Percentiles rank a stretch among this genome's conserved stretches.
Evolutionary conservation across 2,329 filamentous ascomycete genomes (phyloP).

Genomic region (Fusarium globosum): DNA sequence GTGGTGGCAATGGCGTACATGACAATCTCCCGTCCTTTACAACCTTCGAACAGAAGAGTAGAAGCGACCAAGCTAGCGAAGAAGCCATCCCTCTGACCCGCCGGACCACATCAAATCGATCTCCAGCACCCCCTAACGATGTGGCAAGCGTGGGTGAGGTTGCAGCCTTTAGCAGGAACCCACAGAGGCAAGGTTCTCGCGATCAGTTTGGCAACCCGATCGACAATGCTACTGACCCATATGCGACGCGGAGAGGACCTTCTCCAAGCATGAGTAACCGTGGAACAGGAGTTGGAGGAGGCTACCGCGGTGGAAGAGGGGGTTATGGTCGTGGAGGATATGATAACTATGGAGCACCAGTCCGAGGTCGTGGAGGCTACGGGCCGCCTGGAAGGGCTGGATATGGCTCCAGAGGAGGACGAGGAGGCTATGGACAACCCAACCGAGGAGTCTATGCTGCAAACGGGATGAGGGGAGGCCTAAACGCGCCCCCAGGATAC

Average conservation of each 20-base stretch:
- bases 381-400: conserved; percentile 55
- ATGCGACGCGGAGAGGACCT: conserved; percentile 59
- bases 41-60: conserved; percentile 74
- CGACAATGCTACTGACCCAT: conserved; percentile 56
- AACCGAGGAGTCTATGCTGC: conserved; percentile 48
- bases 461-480: conserved; percentile 47
- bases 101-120: conserved; percentile 69
- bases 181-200: conserved; percentile 56
- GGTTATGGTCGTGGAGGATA: conserved; percentile 65
- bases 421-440: conserved; percentile 49
- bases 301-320: conserved; percentile 59
- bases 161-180: conserved; percentile 47
- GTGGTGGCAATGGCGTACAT: conserved; percentile 62
- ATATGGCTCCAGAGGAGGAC: conserved; percentile 55
- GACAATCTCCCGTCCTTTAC: conserved; percentile 67
- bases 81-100: conserved; percentile 78
- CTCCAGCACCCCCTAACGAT: conserved; percentile 59
- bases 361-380: conserved; percentile 57
- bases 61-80: conserved; percentile 71
- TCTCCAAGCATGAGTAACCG: conserved; percentile 62
- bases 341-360: conserved; percentile 58
- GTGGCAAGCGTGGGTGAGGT: conserved; percentile 51
- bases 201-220: conserved; percentile 75
- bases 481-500: conserved; percentile 58
- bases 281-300: conserved; percentile 62